phyloP scores from a whole-genome alignment of 2,329 filamentous ascomycete genomes.

The Epicoccum sorghinum region DNA sequence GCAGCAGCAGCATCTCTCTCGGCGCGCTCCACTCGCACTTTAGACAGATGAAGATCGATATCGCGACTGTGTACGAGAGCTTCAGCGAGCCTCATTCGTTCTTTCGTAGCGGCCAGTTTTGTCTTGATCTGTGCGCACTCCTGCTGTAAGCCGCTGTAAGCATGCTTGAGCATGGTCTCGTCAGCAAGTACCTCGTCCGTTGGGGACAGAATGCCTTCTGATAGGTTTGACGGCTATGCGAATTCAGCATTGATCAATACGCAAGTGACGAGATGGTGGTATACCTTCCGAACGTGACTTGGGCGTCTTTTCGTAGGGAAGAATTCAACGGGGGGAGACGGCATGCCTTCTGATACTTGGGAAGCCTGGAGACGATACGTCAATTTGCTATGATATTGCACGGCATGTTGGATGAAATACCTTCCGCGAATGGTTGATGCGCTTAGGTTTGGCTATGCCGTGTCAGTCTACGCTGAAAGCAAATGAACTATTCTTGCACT shows the following conservation, averaged over 20 bases:
- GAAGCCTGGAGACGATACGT: conserved; percentile 1
- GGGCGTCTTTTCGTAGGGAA: conserved; percentile 11
- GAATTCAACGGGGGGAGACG: conserved; percentile 5
- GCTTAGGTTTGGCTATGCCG: conserved; percentile 10
- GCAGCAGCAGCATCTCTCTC: conserved; percentile 16
- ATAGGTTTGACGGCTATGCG: conserved; percentile 12
- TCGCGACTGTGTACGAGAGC: conserved; percentile 16
- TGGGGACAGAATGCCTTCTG: conserved; percentile 17
- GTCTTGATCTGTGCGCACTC: conserved; percentile 18
- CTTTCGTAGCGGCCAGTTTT: conserved; percentile 16
- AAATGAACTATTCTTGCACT: not conserved
- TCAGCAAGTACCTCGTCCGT: conserved; percentile 20
- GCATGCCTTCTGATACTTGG: conserved; percentile 7
- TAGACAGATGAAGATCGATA: conserved; percentile 13
- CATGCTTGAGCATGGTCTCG: conserved; percentile 22
- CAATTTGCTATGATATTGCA: not conserved
- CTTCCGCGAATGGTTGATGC: conserved; percentile 14
- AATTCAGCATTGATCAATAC: not conserved
- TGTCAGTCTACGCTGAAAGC: not conserved
- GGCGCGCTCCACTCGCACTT: conserved; percentile 15
- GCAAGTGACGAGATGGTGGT: not conserved
- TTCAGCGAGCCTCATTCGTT: conserved; percentile 21
- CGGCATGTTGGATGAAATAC: not conserved
- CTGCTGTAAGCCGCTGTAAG: conserved; percentile 20
- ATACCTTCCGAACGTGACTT: conserved; percentile 16